phyloP scores from a whole-genome alignment of 2,329 filamentous ascomycete genomes.

The Pseudogymnoascus destructans region DNA sequence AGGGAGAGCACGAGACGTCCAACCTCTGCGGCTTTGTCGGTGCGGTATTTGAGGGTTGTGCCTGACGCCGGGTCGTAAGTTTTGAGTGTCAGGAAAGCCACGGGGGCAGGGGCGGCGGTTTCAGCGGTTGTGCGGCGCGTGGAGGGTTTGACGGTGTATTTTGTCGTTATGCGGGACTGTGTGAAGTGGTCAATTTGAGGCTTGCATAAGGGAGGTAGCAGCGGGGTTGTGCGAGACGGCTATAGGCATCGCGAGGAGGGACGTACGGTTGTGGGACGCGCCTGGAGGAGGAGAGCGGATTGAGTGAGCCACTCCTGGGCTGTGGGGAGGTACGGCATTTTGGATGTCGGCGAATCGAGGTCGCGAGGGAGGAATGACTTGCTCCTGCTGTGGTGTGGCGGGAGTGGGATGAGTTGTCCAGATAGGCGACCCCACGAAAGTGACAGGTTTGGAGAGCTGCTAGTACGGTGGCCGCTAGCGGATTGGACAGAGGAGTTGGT shows the following conservation, averaged over 20 bases:
- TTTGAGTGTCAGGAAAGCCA: slow-evolving; percentile 69
- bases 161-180: slow-evolving; percentile 82
- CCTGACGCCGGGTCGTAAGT: slow-evolving; percentile 78
- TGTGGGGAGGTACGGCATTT: slow-evolving; percentile 69
- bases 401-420: slow-evolving; percentile 2
- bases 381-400: background rate
- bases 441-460: background rate
- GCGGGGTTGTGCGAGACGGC: background rate
- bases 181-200: background rate
- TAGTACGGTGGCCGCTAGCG: background rate
- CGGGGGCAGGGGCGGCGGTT: slow-evolving; percentile 31
- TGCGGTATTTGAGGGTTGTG: slow-evolving; percentile 78
- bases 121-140: slow-evolving; percentile 18
- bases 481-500: background rate
- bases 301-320: slow-evolving; percentile 87
- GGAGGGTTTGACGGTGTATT: slow-evolving; percentile 59
- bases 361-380: background rate
- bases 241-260: slow-evolving; percentile 9
- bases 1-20: slow-evolving; percentile 64
- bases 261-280: slow-evolving; percentile 69
- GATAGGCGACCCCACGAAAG: slow-evolving; percentile 5
- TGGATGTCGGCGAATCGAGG: slow-evolving; percentile 16
- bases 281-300: slow-evolving; percentile 72
- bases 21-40: slow-evolving; percentile 82
- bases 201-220: slow-evolving; percentile 13